Base-by-base conservation (phyloP, 352 stramenopile genomes). In the Pythium myriotylum region DNA sequence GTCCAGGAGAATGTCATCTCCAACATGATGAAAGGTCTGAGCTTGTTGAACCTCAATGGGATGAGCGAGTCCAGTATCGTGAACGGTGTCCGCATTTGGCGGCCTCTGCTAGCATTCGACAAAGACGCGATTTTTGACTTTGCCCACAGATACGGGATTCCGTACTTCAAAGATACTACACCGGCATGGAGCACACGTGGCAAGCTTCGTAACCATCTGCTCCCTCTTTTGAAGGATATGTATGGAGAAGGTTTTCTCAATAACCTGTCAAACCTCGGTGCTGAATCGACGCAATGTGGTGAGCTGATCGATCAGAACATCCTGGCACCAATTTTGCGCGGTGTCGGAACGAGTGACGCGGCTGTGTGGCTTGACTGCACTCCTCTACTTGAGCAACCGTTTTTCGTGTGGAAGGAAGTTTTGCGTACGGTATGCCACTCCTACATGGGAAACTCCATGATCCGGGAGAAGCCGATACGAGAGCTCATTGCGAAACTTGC, bases 1-100 rank as follows among this genome's bases (percentile, higher is more conserved):
- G 88, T 99, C n/a, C 80, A 98, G 68, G 97, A 99, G 76, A 99
- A 99, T 73, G 92, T 99, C 17, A 92, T 99, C 47, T 98, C 92
- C 23, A 99, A 99, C 74, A 94, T 97, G 55, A 96, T 99, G 81
- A 98, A 98, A 57, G 95, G 95, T 2, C 79, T 86, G 65, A 93
- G 88, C 57, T 78, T 98, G 16, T 74, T 99, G 3, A 90, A 97
- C 42, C 74, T 99, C 32, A 97, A 95, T 52, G 96, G 96, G 59
- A 98, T 98, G 96, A 94, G 78, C 52, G 87, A 87, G 14, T 79
- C 72, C 10, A 89, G 82, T 42, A 56, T 89, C 50, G 79, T 91
- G 26, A 91, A 93, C 65, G 75, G 74, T 14, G 83, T 91, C 27
- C 71, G 68, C 23, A 90, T 99, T 49, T 98, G 91, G 80, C 90